Evolutionary conservation across 495 filamentous ascomycete genomes (phyloP).

Genomic region (Podospora pseudocomata): DNA sequence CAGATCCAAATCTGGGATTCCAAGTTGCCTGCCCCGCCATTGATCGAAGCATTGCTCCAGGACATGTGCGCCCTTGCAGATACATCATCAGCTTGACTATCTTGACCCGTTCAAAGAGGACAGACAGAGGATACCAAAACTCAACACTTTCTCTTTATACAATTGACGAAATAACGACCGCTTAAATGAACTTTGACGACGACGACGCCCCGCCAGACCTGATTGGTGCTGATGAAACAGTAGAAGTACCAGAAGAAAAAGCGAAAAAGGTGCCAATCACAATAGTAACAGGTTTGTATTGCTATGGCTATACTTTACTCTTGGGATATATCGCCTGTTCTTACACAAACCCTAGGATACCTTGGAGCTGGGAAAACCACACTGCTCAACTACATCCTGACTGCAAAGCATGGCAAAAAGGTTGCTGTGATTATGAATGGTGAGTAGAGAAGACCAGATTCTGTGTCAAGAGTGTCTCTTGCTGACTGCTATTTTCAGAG

Average conservation of each 20-base stretch:
- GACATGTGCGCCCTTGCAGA: background rate
- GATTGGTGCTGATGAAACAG: slow-evolving; percentile 49
- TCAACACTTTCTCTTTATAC: background rate
- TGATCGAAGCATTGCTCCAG: background rate
- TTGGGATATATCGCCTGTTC: background rate
- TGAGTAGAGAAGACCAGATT: slow-evolving; percentile 20
- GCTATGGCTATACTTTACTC: background rate
- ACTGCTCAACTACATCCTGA: slow-evolving; percentile 90
- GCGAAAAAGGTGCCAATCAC: slow-evolving; percentile 81
- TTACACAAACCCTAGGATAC: slow-evolving; percentile 50
- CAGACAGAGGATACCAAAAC: background rate
- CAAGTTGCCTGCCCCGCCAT: background rate
- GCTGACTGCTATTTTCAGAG: slow-evolving; percentile 49
- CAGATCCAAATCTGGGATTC: background rate
- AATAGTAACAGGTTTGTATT: slow-evolving; percentile 74
- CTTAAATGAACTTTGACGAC: slow-evolving; percentile 53
- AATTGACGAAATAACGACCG: background rate
- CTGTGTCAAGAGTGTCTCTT: background rate
- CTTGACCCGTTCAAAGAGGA: background rate
- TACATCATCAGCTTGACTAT: background rate
- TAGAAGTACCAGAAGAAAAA: slow-evolving; percentile 43
- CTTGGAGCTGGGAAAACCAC: slow-evolving; percentile 95
- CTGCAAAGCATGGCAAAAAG: slow-evolving; percentile 90
- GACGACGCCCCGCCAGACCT: slow-evolving; percentile 74
- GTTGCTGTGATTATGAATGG: slow-evolving; percentile 98